A percentile compares a stretch with the other conserved stretches of the same genome.
Evolutionary conservation across 2,329 filamentous ascomycete species (phyloP).

Genomic region (Lomentospora prolificans): DNA sequence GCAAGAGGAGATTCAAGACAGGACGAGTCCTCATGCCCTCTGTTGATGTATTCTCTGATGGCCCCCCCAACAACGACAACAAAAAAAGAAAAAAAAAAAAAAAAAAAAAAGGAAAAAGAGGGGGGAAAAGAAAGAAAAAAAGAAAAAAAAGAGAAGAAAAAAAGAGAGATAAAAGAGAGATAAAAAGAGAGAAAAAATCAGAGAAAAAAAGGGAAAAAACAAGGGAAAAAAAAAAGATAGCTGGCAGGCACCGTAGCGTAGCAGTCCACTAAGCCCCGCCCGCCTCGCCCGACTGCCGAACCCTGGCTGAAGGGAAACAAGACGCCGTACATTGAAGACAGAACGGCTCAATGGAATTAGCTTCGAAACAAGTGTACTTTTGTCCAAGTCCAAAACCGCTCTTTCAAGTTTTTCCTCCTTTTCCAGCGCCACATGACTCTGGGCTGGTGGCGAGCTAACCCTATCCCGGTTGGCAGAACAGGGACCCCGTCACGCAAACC

Average conservation of each 20-base stretch:
- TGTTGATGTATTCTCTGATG: too few relatives aligned
- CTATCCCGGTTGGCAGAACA: neutral
- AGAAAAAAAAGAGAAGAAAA: too few relatives aligned
- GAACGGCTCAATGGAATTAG: neutral
- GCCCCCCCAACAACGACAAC: too few relatives aligned
- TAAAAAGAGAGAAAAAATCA: too few relatives aligned
- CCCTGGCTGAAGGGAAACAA: neutral
- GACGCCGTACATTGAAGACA: neutral
- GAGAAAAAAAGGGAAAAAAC: too few relatives aligned
- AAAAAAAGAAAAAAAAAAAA: too few relatives aligned
- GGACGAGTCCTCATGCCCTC: too few relatives aligned
- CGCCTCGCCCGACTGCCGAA: slow-evolving; percentile 8
- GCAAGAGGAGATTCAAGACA: neutral
- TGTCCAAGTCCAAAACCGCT: neutral
- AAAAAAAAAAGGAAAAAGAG: too few relatives aligned
- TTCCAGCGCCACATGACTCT: neutral
- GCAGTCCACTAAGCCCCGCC: neutral
- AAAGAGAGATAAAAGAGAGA: too few relatives aligned
- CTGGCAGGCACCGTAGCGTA: too few relatives aligned
- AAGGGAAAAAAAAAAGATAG: too few relatives aligned
- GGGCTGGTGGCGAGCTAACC: neutral
- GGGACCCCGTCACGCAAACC: neutral
- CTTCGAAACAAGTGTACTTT: neutral
- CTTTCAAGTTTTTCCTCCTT: neutral
- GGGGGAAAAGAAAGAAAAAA: too few relatives aligned